Base-by-base conservation (phyloP, 768 basidiomycete genomes). In the Termitomyces sp. region DNA sequence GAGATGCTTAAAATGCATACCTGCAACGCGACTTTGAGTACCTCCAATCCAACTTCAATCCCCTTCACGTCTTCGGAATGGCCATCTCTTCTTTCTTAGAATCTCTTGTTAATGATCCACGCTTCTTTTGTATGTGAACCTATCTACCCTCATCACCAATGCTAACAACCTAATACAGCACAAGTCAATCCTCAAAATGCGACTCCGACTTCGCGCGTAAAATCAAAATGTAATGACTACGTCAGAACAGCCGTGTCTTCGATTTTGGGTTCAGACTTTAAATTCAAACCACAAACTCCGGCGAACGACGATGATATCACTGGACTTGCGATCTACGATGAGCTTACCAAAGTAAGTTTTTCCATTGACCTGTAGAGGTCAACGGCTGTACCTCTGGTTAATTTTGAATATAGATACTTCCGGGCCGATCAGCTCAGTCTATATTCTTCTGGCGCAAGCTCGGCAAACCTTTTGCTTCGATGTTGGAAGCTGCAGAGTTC, bases 391-490 rank as follows among this genome's bases (percentile, higher is more conserved):
- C 9, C 30, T 22, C 14, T 22, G 18, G 16, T 12, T n/a, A 2
- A 50, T n/a, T n/a, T 42, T 14, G 20, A 30, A 14, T 16, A 27
- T n/a, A 65, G 64, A 8, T 63, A 24, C 62, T 65, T 22, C 64
- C 64, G 36, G 26, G n/a, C 36, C 62, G 62, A 6, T 61, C 59
- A 26, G 33, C 60, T 6, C 64, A 65, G 27, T 59, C 64, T 10
- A 54, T 27, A 14, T 71, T 67, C 64, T 69, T 67, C 61, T 73
- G 72, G 72, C 45, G 44, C 37, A 66, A 63, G 43, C 56, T 72
- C 9, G 70, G 58, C 2, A 63, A 59, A 54, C 66, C 68, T 3
- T 72, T 72, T 53, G 67, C 68, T 12, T 64, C 64, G 9, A 72
- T 72, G 71, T 62, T 71, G 8, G 67, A 68, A 24, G 66, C 69